Evolutionary conservation across 164 flowering plant species (phyloP), one percentile per base, ranked within the genome.

Genomic region (Kalanchoe fedtschenkoi): DNA sequence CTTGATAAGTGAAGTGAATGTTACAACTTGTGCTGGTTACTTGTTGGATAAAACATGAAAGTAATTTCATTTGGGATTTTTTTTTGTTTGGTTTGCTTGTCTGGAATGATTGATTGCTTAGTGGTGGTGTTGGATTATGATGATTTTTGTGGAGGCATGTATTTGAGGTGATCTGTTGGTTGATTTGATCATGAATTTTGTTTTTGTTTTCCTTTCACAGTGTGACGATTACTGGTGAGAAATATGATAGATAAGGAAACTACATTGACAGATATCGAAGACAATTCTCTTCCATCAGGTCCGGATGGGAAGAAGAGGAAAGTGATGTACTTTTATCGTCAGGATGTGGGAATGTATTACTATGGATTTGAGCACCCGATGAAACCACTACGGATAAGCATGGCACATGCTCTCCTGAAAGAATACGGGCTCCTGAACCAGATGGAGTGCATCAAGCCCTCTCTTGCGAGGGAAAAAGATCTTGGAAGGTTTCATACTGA

Each of bases 361-460:
- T 79, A 79, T 69, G 80, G 82, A 6, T 76, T 72, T 42, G 75
- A 75, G 54, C 82, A 79, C 62, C 78, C 78, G 41, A 79, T 79
- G 82, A 79, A 76, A 53, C 82, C 82, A 41, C 78, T 72, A 68
- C 68, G 82, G 39, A 79, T 79, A 65, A 63, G 75, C 14, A 76
- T 79, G 80, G 77, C 82, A 41, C 78, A 79, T 68, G 72, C 68
- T 61, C 73, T 79, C 22, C 63, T 79, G 65, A 69, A 73, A 43
- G 74, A 76, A 65, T 78, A 76, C 69, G 35, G 66, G 41, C 79
- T 78, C 62, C 79, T 74, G 70, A 76, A 77, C 26, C 76, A 67
- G 9, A 73, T 78, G 79, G 76, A 74, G 69, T 69, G 71, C 71
- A 51, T 41, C 65, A 72, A 78, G 34, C 82, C 82, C 21, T 63